Percentiles rank a stretch among this genome's conserved stretches.
Conservation (phyloP, 768 basidiomycete genomes). For the Suillus clintonianus region DNA sequence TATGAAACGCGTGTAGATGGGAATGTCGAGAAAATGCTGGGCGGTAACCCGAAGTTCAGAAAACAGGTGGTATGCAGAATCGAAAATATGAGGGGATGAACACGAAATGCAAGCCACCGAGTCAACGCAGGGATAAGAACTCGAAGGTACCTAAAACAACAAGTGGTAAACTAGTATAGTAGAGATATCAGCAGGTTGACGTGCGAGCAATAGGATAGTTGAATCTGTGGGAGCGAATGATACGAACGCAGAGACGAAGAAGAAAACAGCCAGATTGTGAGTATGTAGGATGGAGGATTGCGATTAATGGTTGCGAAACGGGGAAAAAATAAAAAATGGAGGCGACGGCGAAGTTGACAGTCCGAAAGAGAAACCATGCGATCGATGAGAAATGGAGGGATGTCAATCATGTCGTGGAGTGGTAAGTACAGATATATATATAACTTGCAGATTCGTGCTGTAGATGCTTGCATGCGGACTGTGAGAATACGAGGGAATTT, state of each 20-base stretch:
- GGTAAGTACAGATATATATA: conserved; percentile 43
- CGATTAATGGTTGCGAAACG: conserved; percentile 31
- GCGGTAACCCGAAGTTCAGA: conserved; percentile 10
- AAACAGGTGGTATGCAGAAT: conserved; percentile 16
- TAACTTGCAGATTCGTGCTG: conserved; percentile 41
- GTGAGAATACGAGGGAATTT: conserved; percentile 39
- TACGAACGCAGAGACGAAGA: conserved; percentile 17
- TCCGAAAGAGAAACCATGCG: conserved; percentile 26
- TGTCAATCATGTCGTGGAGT: conserved; percentile 36
- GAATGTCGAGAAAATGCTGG: conserved; percentile 8
- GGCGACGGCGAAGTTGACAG: conserved; percentile 15
- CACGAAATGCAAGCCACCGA: conserved; percentile 6
- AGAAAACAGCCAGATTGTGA: conserved; percentile 14
- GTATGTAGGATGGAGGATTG: conserved; percentile 23
- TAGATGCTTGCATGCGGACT: conserved; percentile 40
- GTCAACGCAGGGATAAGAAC: conserved; percentile 9
- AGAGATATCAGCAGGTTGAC: conserved; percentile 33
- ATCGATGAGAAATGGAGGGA: conserved; percentile 30
- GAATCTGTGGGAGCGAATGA: conserved; percentile 17
- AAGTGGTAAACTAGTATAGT: conserved; percentile 34
- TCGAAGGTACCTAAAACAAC: conserved; percentile 9
- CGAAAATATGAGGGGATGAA: conserved; percentile 11
- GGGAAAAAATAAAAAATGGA: conserved; percentile 30
- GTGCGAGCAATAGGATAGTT: conserved; percentile 29
- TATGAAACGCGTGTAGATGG: conserved; percentile 3